These are phyloP conservation scores for Flaveria sonorensis DNA, from an alignment of 129 eudicot genomes.

Conservation along the genomic window DNA sequence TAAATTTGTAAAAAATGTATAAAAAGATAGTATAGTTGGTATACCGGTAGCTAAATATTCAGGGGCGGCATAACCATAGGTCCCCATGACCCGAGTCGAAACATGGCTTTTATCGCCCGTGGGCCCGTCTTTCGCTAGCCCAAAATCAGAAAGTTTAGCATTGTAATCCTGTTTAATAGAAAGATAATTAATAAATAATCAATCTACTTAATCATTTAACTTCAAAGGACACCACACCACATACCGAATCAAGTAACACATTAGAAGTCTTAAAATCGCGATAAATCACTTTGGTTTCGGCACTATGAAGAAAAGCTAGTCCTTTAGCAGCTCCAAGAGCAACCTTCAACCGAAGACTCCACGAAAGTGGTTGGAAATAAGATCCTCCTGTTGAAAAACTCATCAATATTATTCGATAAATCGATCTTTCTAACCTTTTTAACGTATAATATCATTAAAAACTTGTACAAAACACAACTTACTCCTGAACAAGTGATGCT, in stretches of 20 bases:
- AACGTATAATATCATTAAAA: neutral
- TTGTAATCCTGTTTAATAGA: constrained; percentile 53
- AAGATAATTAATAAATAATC: neutral
- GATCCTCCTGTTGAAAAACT: constrained; percentile 59
- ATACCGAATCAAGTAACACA: constrained; percentile 82
- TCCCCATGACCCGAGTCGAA: constrained; percentile 87
- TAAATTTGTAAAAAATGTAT: neutral
- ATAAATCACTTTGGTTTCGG: constrained; percentile 76
- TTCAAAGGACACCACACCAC: neutral
- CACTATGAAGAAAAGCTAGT: constrained; percentile 87
- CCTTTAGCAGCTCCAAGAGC: constrained; percentile 97
- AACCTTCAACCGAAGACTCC: constrained; percentile 85
- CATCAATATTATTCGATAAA: constrained; percentile 13
- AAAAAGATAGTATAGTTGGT: neutral
- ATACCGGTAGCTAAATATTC: constrained; percentile 86
- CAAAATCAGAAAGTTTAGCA: constrained; percentile 91
- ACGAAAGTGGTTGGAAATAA: constrained; percentile 87
- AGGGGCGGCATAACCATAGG: constrained; percentile 95
- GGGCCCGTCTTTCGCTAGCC: constrained; percentile 92
- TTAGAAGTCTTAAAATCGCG: constrained; percentile 92
- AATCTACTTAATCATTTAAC: neutral
- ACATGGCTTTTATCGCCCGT: constrained; percentile 84
- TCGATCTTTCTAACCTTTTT: neutral
- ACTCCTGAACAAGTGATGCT: constrained; percentile 89
- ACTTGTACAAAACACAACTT: constrained; percentile 30